These are phyloP conservation scores for Solanum verrucosum DNA, from an alignment of 257 asterid genomes.

Conservation along the genomic window DNA sequence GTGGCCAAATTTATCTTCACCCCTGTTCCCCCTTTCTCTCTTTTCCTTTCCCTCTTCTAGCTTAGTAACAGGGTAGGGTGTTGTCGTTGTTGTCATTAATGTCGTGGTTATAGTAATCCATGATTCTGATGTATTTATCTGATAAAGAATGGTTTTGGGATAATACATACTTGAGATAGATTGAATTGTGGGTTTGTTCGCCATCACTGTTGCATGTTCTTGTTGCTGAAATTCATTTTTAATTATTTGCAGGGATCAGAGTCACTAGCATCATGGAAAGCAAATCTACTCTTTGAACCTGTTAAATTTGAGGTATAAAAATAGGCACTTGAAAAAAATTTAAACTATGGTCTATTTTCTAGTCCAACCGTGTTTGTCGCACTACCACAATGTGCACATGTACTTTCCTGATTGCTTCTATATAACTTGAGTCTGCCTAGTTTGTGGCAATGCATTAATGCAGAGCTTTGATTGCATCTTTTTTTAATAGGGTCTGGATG, in stretches of 20 bases:
- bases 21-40: neutral
- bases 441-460: neutral
- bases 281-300: constrained; percentile 91
- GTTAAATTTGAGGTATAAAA: constrained; percentile 71
- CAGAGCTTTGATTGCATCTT: neutral
- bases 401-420: neutral
- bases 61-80: neutral
- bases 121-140: neutral
- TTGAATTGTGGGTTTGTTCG: neutral
- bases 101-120: neutral
- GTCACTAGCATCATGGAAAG: constrained; percentile 94
- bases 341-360: neutral
- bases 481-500: constrained; percentile 60
- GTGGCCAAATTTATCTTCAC: neutral
- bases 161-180: neutral
- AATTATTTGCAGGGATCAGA: constrained; percentile 66
- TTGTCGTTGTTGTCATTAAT: neutral
- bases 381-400: neutral
- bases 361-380: neutral
- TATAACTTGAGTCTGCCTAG: neutral
- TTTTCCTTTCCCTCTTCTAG: neutral
- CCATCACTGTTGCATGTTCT: neutral
- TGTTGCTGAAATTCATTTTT: neutral
- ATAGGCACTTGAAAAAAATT: neutral
- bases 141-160: neutral